A percentile compares a stretch with the other conserved stretches of the same genome.
Evolutionary conservation across 2,329 filamentous ascomycete species (phyloP).

Genomic region (Sporothrix brunneoviolacea): DNA sequence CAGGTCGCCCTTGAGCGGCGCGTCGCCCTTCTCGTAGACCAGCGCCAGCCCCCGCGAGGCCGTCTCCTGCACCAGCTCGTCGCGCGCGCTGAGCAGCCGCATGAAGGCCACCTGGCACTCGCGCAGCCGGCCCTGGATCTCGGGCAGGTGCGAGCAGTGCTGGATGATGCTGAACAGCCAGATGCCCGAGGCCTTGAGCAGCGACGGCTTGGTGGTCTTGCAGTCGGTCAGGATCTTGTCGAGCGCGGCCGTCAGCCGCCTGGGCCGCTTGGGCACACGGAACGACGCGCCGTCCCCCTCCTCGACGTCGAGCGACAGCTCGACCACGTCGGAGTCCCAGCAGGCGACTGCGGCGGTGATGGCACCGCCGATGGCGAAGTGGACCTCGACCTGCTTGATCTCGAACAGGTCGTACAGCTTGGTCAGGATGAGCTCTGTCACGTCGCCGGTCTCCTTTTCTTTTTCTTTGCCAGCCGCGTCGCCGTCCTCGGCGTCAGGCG

Average conservation of each 20-base stretch:
- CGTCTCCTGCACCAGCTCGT: constrained; percentile 93
- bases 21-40: constrained; percentile 88
- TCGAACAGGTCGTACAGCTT: constrained; percentile 74
- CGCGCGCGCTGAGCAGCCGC: constrained; percentile 75
- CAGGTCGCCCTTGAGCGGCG: constrained; percentile 70
- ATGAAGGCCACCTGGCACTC: constrained; percentile 85
- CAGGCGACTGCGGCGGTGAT: constrained; percentile 69
- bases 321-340: constrained; percentile 77
- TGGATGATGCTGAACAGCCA: constrained; percentile 92
- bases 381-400: constrained; percentile 76
- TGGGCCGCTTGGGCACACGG: constrained; percentile 31
- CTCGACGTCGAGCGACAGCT: constrained; percentile 70
- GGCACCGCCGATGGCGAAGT: constrained; percentile 87
- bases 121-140: constrained; percentile 67
- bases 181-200: constrained; percentile 88
- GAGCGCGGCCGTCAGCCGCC: constrained; percentile 48
- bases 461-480: constrained; percentile 5
- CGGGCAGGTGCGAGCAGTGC: constrained; percentile 72
- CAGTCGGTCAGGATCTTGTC: constrained; percentile 71
- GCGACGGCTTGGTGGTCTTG: constrained; percentile 76
- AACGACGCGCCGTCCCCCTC: constrained; percentile 25
- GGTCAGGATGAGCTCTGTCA: constrained; percentile 52
- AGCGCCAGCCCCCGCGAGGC: constrained; percentile 85
- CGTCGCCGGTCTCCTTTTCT: constrained; percentile 16
- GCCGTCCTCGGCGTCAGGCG: constrained; percentile 70